Base-by-base conservation (phyloP, 179 eudicot species). In the Silene noctiflora region DNA sequence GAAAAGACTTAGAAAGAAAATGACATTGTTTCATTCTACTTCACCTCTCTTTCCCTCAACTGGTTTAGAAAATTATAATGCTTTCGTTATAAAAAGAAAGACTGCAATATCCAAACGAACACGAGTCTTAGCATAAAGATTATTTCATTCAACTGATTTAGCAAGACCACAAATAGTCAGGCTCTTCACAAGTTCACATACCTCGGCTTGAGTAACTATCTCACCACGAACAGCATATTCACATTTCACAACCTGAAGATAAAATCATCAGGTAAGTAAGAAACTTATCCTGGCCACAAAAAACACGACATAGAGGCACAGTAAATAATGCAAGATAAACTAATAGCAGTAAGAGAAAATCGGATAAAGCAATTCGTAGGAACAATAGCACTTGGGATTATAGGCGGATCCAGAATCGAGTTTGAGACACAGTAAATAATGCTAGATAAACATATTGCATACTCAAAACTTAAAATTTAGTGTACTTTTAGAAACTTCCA, bases 211-310 rank as follows among this genome's bases (percentile, higher is more conserved):
- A 51, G 86, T 81, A 61, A 95, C 97, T 73, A 95, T 93, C 82
- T 88, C 99, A 48, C 99, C 99, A 71, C 99, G 99, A 79, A 93
- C 99, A 84, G 97, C 97, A 86, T 95, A 95, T 75, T 93, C 92
- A 64, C 99, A 93, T 78, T 93, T 83, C 85, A 95, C 75, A 20
- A 95, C 96, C 97, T 95, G 17, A 25, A 84, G 69, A 64, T 4
- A 55, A 42, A 70, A 20, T 14, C 56, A 78, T 24, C 59, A 74
- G 39, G 75, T 0, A 75, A 75, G n/a, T 63, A 51, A 81, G 22
- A 42, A 61, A 22, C 21, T 33, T 9, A 5, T n/a, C 39, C 1
- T 16, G 6, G 35, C 8, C n/a, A 31, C 9, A 3, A 16, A 46
- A 22, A 33, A 1, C 14, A n/a, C 6, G 9, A 73, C 24, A 13